phyloP scores from a whole-genome alignment of 495 filamentous ascomycete species.

The Diplogelasinospora grovesii region DNA sequence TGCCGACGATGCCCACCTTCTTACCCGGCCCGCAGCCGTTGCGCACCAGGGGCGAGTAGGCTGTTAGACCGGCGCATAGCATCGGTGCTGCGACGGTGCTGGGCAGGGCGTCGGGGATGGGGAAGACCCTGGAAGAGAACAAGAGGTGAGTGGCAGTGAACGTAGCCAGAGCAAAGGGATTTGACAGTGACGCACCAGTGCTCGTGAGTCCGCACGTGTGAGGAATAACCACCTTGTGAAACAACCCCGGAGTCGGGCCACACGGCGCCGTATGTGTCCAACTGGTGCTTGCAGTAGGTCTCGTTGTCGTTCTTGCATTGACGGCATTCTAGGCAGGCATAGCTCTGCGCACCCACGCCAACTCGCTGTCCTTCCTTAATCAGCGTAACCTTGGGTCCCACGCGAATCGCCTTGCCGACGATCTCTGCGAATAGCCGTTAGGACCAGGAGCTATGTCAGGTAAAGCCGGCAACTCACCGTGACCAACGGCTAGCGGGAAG shows the following conservation, averaged over 20 bases:
- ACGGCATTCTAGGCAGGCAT: conserved; percentile 47
- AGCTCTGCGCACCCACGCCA: conserved; percentile 52
- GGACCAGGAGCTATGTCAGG: neutral
- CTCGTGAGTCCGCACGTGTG: conserved; percentile 49
- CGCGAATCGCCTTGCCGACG: conserved; percentile 44
- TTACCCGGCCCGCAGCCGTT: conserved; percentile 71
- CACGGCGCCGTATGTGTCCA: conserved; percentile 50
- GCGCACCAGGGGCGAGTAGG: conserved; percentile 69
- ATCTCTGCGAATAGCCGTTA: conserved; percentile 29
- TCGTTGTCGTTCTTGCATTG: conserved; percentile 56
- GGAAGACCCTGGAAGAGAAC: conserved; percentile 53
- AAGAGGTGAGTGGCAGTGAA: neutral
- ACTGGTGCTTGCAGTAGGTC: conserved; percentile 48
- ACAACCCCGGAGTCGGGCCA: conserved; percentile 49
- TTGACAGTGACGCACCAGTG: conserved; percentile 42
- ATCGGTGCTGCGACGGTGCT: conserved; percentile 70
- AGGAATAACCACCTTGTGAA: conserved; percentile 49
- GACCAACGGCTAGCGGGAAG: conserved; percentile 48
- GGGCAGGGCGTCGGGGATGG: conserved; percentile 68
- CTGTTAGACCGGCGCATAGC: conserved; percentile 83
- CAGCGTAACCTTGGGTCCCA: conserved; percentile 50
- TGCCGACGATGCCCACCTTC: conserved; percentile 67
- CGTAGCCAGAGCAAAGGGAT: too few relatives aligned
- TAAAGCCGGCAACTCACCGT: conserved; percentile 27
- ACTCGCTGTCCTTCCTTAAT: conserved; percentile 49